phyloP scores from a whole-genome alignment of 257 asterid genomes.

The Apocynum venetum region DNA sequence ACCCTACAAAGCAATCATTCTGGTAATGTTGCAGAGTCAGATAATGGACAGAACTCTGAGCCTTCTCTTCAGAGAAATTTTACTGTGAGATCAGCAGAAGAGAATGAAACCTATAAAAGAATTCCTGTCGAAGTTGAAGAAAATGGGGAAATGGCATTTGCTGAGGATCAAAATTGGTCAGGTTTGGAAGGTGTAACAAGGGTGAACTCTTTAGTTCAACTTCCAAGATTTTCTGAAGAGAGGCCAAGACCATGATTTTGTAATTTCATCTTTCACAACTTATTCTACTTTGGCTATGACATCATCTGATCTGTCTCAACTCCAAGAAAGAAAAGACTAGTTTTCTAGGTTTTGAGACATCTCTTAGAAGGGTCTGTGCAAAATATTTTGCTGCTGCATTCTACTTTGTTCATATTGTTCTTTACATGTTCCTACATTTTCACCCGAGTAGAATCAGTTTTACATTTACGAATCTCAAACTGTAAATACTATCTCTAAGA shows the following conservation, averaged over 20 bases:
- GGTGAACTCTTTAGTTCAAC: constrained; percentile 93
- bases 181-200: constrained; percentile 97
- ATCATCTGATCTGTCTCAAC: constrained; percentile 11
- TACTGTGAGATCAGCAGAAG: constrained; percentile 71
- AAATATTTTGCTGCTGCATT: constrained; percentile 15
- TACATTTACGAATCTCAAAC: neutral
- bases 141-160: constrained; percentile 20
- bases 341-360: neutral
- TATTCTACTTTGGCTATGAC: neutral
- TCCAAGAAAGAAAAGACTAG: constrained; percentile 1
- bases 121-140: constrained; percentile 33
- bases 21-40: constrained; percentile 64
- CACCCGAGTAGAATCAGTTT: neutral
- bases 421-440: neutral
- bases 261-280: constrained; percentile 2
- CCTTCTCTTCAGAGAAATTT: constrained; percentile 76
- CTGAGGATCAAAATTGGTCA: constrained; percentile 77
- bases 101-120: constrained; percentile 40
- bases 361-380: constrained; percentile 10
- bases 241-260: constrained; percentile 51
- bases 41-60: constrained; percentile 68
- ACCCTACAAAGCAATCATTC: constrained; percentile 78
- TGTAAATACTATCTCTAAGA: constrained; percentile 1
- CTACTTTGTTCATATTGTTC: constrained; percentile 8
- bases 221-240: constrained; percentile 88